These are phyloP conservation scores for Coemansia sp. DNA, from an alignment of 192 early-diverging fungal species.

Conservation along the genomic window DNA sequence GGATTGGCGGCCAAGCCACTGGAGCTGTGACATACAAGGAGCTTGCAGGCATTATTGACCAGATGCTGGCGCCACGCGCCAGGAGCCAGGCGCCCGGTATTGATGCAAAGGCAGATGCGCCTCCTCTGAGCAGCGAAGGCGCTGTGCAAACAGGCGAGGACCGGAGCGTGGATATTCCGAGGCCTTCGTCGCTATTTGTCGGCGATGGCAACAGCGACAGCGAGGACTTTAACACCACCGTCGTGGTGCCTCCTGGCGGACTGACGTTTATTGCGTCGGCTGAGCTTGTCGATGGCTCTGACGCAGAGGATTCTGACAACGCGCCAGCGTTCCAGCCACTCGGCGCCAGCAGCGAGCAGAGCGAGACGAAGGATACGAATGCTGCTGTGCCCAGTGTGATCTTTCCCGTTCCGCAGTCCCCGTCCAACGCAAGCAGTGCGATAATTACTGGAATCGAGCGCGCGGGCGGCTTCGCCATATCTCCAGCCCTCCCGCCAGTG, in stretches of 20 bases:
- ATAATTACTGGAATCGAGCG: constrained; percentile 2
- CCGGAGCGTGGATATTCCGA: neutral
- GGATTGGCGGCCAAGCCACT: neutral
- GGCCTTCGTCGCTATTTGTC: constrained; percentile 6
- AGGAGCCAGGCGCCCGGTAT: neutral
- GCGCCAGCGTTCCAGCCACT: neutral
- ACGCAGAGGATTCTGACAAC: constrained; percentile 6
- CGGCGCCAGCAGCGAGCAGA: neutral
- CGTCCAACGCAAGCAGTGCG: neutral
- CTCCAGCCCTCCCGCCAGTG: constrained; percentile 1
- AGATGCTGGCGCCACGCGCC: neutral
- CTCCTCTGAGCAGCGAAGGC: neutral
- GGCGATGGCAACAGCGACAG: neutral
- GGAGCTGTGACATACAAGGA: constrained; percentile 10
- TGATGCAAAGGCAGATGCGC: neutral
- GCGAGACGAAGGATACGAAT: neutral
- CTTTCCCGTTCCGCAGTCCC: neutral
- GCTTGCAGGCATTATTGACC: constrained; percentile 18
- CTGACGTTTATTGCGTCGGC: constrained; percentile 45
- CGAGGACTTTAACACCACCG: constrained; percentile 10
- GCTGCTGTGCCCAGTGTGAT: neutral
- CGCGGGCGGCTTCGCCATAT: constrained; percentile 37
- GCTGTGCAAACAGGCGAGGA: neutral
- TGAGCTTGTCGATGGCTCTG: constrained; percentile 22
- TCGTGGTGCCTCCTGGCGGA: constrained; percentile 47